Conservation (phyloP, 2,329 filamentous ascomycete genomes). For the Capronia epimyces region DNA sequence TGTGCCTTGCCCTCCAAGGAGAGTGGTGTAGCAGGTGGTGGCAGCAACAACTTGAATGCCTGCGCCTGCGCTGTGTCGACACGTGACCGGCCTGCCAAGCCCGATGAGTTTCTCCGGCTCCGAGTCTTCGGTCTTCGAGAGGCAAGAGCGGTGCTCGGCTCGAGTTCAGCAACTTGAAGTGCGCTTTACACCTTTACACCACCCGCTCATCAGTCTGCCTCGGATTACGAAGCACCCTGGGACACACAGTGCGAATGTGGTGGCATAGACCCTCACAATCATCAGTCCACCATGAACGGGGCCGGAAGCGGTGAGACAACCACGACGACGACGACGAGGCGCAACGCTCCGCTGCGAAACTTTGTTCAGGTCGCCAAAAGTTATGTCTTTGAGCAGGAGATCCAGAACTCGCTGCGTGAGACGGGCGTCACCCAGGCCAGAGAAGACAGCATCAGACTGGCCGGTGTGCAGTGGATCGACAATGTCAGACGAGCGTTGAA, state of each 20-base stretch:
- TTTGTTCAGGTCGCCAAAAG: constrained; percentile 63
- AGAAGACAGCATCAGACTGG: constrained; percentile 74
- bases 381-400: constrained; percentile 75
- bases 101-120: not conserved
- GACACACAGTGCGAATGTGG: constrained; percentile 17
- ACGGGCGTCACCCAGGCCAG: constrained; percentile 68
- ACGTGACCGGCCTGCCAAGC: not conserved
- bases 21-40: no score
- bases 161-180: not conserved
- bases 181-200: not conserved
- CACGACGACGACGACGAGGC: constrained; percentile 1
- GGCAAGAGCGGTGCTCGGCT: not conserved
- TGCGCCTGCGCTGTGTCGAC: not conserved
- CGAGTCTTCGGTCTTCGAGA: not conserved
- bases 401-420: constrained; percentile 66
- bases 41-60: not conserved
- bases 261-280: constrained; percentile 7
- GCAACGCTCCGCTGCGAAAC: constrained; percentile 52
- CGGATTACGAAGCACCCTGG: not conserved
- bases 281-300: constrained; percentile 20
- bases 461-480: constrained; percentile 85
- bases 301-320: constrained; percentile 13
- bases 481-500: constrained; percentile 72
- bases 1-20: no score
- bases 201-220: not conserved